Evolutionary conservation across 768 basidiomycete species (phyloP), one percentile per base, ranked within the genome.

Genomic region (Xanthoconium purpureum): DNA sequence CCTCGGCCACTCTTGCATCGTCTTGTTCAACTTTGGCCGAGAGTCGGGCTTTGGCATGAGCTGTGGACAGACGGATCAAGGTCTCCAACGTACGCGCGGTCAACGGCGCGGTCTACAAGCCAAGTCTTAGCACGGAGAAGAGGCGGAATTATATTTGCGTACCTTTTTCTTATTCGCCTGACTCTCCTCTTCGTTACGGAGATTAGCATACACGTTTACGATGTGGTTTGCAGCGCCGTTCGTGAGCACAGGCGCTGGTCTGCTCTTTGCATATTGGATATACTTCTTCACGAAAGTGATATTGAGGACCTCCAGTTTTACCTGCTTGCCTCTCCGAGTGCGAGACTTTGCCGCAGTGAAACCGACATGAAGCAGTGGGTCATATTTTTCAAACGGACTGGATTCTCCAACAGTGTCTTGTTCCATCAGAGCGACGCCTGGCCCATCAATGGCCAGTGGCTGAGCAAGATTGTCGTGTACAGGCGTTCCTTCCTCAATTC

Each of bases 31-130:
- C 91, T 61, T 89, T 89, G 43, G 82, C 56, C 9, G 94, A 95
- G 10, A 99, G 80, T 18, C 96, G 87, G 15, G 94, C 85, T 73
- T 99, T 99, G 44, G 97, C 97, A 73, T 99, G 97, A 1, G 97
- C 97, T 17, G 96, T 99, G 6, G 97, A 85, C 10, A 99, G 82
- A 78, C 97, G 97, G 72, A 99, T 99, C 47, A 99, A 82, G 0
- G 97, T 99, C 74, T 99, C 97, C 56, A 99, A 85, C 4, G 97
- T 97, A 81, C 97, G 95, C 18, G 97, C 96, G 3, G 97, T 99
- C 63, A 99, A 76, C 11, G 97, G 97, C 6, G 96, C 91, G 5
- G 97, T 99, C 96, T 98, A 63, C 50, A 51, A 15, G 36, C 54
- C 52, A 59, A 43, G 55, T 50, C 62, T 66, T 40, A 52, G 46